phyloP scores from a whole-genome alignment of 164 flowering plant genomes.

The Nymphaea colorata region DNA sequence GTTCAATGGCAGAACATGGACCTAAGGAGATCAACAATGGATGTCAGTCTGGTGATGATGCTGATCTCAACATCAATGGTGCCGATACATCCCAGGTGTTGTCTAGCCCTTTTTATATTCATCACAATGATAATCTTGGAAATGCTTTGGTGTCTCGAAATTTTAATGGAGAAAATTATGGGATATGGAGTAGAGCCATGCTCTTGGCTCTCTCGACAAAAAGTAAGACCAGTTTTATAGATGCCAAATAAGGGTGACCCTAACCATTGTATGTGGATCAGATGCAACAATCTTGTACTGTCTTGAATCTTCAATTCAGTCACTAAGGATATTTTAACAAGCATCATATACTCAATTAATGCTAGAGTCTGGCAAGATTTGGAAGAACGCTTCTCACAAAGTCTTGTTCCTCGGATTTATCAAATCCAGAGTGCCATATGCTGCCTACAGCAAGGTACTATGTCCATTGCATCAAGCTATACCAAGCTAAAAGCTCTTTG shows the following conservation, averaged over 20 bases:
- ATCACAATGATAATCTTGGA: neutral
- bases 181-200: neutral
- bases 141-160: neutral
- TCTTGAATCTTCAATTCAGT: constrained; percentile 1
- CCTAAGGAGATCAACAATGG: too few relatives aligned
- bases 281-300: neutral
- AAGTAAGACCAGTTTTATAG: too few relatives aligned
- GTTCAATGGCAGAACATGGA: too few relatives aligned
- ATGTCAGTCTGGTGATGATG: too few relatives aligned
- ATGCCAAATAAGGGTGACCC: too few relatives aligned
- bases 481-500: neutral
- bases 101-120: neutral
- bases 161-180: constrained; percentile 3
- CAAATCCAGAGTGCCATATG: neutral
- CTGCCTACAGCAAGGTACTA: too few relatives aligned
- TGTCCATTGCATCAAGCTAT: neutral
- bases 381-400: constrained; percentile 3
- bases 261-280: neutral
- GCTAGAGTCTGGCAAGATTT: neutral
- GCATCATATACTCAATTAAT: constrained; percentile 2
- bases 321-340: neutral
- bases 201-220: neutral
- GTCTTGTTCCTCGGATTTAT: neutral
- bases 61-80: too few relatives aligned
- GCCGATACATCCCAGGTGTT: too few relatives aligned